A percentile compares a stretch with the other conserved stretches of the same genome.
phyloP scores from a whole-genome alignment of 129 eudicot species.

The Pseudognaphalium luteoalbum region DNA sequence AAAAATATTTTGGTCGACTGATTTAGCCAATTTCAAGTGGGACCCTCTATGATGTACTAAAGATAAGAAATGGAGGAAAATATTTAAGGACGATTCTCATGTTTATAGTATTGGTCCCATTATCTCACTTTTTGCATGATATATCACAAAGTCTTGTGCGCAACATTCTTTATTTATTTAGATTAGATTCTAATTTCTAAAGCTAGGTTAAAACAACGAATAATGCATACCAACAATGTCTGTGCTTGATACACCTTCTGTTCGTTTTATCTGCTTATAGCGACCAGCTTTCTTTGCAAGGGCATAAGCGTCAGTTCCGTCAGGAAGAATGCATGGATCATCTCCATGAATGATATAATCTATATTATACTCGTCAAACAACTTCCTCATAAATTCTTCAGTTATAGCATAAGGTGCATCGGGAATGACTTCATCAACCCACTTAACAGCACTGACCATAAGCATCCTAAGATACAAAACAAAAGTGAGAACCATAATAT shows the following conservation, averaged over 20 bases:
- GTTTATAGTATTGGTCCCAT: neutral
- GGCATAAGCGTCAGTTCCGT: conserved; percentile 97
- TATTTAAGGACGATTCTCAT: neutral
- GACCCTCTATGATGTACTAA: neutral
- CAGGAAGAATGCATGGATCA: conserved; percentile 96
- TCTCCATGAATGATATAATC: conserved; percentile 98
- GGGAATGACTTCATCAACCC: conserved; percentile 97
- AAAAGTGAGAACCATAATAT: neutral
- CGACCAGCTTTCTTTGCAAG: conserved; percentile 99
- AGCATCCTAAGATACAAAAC: conserved; percentile 63
- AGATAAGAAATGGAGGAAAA: neutral
- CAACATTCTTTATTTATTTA: neutral
- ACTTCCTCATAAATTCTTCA: conserved; percentile 91
- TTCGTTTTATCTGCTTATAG: conserved; percentile 96
- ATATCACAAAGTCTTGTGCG: neutral
- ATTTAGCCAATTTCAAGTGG: neutral
- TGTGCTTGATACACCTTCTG: conserved; percentile 99
- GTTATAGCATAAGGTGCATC: conserved; percentile 99
- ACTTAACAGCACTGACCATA: conserved; percentile 95
- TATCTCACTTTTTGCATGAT: neutral
- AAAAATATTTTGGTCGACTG: neutral
- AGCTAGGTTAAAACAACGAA: conserved; percentile 16
- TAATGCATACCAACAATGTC: conserved; percentile 86
- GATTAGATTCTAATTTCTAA: conserved; percentile 6
- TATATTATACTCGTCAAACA: conserved; percentile 82